Percentiles rank a stretch among this genome's conserved stretches.
These are phyloP conservation scores for Colletotrichum cereale DNA, from an alignment of 2,329 filamentous ascomycete genomes.

Conservation along the genomic window DNA sequence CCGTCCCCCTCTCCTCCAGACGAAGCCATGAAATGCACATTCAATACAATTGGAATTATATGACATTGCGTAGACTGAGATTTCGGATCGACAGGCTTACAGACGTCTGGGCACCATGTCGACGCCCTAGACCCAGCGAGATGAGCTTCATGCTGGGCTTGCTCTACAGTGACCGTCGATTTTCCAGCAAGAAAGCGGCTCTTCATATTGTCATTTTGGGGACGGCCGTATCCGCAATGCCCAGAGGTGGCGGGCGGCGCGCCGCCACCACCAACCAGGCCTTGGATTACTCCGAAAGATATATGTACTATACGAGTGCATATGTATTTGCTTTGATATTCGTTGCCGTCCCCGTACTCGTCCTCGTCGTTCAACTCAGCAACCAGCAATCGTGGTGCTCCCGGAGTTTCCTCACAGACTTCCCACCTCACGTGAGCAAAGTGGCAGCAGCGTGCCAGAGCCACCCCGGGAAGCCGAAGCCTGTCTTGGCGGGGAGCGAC, in stretches of 20 bases:
- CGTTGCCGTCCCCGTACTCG: not conserved
- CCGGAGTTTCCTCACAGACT: slow-evolving; percentile 29
- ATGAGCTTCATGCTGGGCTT: not conserved
- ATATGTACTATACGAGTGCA: not conserved
- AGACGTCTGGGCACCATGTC: not conserved
- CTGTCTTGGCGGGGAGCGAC: slow-evolving; percentile 28
- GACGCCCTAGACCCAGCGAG: not conserved
- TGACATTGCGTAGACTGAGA: slow-evolving; percentile 1
- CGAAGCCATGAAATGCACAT: slow-evolving; percentile 16
- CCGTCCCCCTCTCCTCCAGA: slow-evolving; percentile 18
- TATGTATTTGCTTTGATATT: slow-evolving; percentile 5
- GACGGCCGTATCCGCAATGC: slow-evolving; percentile 10
- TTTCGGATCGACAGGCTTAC: not conserved
- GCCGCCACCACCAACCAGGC: not conserved
- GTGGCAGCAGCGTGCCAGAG: not conserved
- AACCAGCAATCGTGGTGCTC: slow-evolving; percentile 1
- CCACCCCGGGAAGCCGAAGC: slow-evolving; percentile 27
- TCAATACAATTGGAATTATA: slow-evolving; percentile 32
- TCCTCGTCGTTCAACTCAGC: slow-evolving; percentile 1
- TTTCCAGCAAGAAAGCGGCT: not conserved
- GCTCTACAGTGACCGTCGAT: not conserved
- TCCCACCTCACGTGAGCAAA: slow-evolving; percentile 37
- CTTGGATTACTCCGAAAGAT: not conserved
- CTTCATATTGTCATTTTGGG: not conserved
- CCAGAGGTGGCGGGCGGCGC: not conserved